Evolutionary conservation across 2,329 filamentous ascomycete species (phyloP), one percentile per base, ranked within the genome.

Genomic region (Emericellopsis atlantica): DNA sequence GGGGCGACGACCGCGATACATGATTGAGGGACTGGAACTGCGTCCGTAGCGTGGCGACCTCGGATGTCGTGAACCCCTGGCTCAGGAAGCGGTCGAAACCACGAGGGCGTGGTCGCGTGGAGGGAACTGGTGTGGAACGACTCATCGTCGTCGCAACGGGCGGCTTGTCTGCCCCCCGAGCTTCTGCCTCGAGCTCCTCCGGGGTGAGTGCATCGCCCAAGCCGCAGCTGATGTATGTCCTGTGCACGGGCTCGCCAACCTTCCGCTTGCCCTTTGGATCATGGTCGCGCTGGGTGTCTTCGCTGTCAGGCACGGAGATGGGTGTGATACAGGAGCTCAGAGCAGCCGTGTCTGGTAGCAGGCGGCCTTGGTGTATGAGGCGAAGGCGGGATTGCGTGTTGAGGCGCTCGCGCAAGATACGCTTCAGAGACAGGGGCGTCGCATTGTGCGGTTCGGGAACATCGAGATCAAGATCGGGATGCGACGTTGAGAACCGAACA

Each of bases 191-290:
- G 18, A 96, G 73, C 43, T 95, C 87, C 1, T 67, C 55, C 11
- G 73, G 56, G 0, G 81, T 74, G 11, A 96, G 72, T 22, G 74
- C 67, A 57, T 85, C 79, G 41, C 88, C 88, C 44, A 96, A 84
- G 47, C 86, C 90, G 70, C 90, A 96, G 66, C 94, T 93, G 45
- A 96, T 81, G 59, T 94, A 95, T 52, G 94, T 75, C 36, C 82
- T 73, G 40, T 79, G 71, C 1, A 61, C 48, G 26, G 63, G 57
- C 12, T 57, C 53, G 26, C 69, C 70, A 5, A 80, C 58, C 1
- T 73, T 73, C 37, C 83, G 85, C 52, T 60, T 60, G 36, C 83
- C 85, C 53, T 60, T 60, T 16, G 51, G 47, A 45, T 55, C 51
- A 45, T 57, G 36, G 6, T 48, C 42, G 42, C 51, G 48, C 37